These are phyloP conservation scores for Plasmodium falciparum DNA, from an alignment of 169 alveolate species.

Conservation along the genomic window DNA sequence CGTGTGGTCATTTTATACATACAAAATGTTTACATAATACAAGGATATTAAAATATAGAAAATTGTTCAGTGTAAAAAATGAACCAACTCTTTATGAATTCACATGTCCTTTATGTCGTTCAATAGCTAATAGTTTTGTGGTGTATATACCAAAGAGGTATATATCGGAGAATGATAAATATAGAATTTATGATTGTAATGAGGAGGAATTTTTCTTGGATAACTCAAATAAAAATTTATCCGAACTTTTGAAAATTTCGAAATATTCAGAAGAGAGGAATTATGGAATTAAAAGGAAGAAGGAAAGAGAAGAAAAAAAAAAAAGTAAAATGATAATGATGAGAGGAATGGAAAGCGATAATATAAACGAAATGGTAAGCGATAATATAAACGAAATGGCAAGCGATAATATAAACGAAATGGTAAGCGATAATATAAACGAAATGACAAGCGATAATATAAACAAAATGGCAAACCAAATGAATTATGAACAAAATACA, in stretches of 20 bases:
- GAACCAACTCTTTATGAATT: conserved; percentile 53
- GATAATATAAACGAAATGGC: too few relatives aligned
- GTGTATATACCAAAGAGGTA: conserved; percentile 66
- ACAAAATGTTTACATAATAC: conserved; percentile 64
- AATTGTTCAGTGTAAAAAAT: conserved; percentile 17
- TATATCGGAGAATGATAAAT: conserved; percentile 29
- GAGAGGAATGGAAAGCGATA: too few relatives aligned
- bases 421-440: too few relatives aligned
- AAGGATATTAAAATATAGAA: conserved; percentile 19
- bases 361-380: too few relatives aligned
- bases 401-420: too few relatives aligned
- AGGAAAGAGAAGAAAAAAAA: not conserved
- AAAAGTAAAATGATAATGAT: not conserved
- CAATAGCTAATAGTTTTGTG: conserved; percentile 57
- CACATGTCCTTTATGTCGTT: conserved; percentile 62
- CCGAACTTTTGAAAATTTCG: conserved; percentile 15
- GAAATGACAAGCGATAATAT: too few relatives aligned
- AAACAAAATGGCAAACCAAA: too few relatives aligned
- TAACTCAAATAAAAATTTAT: conserved; percentile 35
- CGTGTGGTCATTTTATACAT: conserved; percentile 69
- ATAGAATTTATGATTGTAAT: conserved; percentile 35
- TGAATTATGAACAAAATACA: not conserved
- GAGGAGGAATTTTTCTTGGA: conserved; percentile 28
- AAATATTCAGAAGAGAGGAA: not conserved
- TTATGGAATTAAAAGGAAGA: too few relatives aligned